Evolutionary conservation across 805 yeast genomes (phyloP).

Genomic region (Metschnikowia gelsemii): DNA sequence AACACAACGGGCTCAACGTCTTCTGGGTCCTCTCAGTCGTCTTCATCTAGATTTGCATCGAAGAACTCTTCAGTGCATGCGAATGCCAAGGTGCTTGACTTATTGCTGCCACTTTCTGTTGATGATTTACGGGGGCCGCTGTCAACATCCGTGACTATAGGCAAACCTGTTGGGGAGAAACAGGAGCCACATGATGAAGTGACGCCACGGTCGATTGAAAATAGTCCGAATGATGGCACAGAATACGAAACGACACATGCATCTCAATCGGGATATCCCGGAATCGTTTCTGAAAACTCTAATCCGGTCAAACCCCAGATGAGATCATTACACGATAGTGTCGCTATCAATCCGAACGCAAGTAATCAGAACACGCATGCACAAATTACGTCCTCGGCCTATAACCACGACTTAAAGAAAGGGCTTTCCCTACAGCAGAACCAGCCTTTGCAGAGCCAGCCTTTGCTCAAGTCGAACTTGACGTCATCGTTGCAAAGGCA

Average conservation of each 20-base stretch:
- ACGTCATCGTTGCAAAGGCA: conserved; percentile 16
- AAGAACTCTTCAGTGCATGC: not conserved
- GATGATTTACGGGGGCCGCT: conserved; percentile 33
- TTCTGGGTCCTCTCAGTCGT: not conserved
- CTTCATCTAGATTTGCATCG: not conserved
- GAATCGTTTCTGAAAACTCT: not conserved
- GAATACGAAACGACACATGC: not conserved
- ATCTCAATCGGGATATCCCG: not conserved
- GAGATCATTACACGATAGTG: too few relatives aligned
- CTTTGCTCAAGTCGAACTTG: conserved; percentile 16
- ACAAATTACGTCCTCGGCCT: too few relatives aligned
- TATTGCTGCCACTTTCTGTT: conserved; percentile 41
- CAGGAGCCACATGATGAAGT: conserved; percentile 14
- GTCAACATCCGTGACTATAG: conserved; percentile 13
- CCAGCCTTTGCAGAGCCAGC: conserved; percentile 8
- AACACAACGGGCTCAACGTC: not conserved
- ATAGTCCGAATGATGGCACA: conserved; percentile 18
- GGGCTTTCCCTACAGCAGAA: not conserved
- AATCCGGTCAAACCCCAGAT: too few relatives aligned
- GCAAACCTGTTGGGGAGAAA: conserved; percentile 5
- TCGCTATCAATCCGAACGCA: too few relatives aligned
- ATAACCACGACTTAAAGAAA: not conserved
- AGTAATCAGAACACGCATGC: too few relatives aligned
- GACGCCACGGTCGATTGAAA: conserved; percentile 36
- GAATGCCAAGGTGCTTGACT: conserved; percentile 30